Evolutionary conservation across 2,329 filamentous ascomycete genomes (phyloP).

Genomic region (Pseudonectria buxi): DNA sequence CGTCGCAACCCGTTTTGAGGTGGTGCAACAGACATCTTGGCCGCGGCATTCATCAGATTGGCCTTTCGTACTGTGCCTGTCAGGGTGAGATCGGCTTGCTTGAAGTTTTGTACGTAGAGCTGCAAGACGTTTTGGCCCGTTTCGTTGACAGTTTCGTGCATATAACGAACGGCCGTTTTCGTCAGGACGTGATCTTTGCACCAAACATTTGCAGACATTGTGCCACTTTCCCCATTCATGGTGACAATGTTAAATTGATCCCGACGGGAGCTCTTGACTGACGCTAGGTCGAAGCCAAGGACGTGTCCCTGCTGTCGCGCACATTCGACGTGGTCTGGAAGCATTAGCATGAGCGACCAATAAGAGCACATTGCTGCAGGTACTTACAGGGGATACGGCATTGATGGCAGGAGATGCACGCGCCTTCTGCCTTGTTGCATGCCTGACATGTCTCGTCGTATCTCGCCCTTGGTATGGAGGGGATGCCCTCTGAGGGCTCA

Average conservation of each 20-base stretch:
- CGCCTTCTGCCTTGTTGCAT: conserved; percentile 69
- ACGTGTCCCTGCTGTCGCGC: conserved; percentile 76
- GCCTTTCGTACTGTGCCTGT: conserved; percentile 93
- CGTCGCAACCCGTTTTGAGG: conserved; percentile 39
- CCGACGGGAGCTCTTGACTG: conserved; percentile 80
- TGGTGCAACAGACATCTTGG: conserved; percentile 42
- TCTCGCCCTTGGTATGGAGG: conserved; percentile 64
- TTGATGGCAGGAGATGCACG: conserved; percentile 75
- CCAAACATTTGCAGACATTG: conserved; percentile 81
- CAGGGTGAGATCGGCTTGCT: conserved; percentile 84
- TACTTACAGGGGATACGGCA: conserved; percentile 51
- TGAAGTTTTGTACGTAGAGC: conserved; percentile 81
- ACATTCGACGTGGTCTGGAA: conserved; percentile 77
- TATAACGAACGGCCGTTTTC: conserved; percentile 67
- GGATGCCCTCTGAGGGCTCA: conserved; percentile 84
- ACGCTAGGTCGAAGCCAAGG: conserved; percentile 84
- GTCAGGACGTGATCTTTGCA: conserved; percentile 79
- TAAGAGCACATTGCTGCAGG: neutral
- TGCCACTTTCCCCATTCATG: conserved; percentile 72
- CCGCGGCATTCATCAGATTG: conserved; percentile 62
- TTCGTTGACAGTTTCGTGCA: conserved; percentile 68
- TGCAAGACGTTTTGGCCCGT: conserved; percentile 75
- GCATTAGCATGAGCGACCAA: conserved; percentile 5
- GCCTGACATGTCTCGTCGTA: conserved; percentile 77
- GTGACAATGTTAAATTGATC: conserved; percentile 76